Evolutionary conservation across 2,329 filamentous ascomycete species (phyloP), one percentile per base, ranked within the genome.

Genomic region (Spiromastix sp.): DNA sequence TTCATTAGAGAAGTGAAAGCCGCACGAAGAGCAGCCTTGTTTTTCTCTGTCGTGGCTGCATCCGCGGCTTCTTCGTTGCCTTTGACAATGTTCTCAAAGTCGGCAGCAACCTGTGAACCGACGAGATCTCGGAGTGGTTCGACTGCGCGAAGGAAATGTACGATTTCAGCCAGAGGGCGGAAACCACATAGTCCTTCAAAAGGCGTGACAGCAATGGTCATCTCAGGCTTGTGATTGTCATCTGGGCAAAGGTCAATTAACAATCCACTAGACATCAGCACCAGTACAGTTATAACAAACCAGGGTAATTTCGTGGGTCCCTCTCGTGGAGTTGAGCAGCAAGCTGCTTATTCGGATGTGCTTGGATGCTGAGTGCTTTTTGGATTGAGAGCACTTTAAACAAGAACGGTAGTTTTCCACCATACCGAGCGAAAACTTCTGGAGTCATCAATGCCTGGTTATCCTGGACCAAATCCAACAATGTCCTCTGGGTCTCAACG

Each of bases 141-240:
- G 3, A 85, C 70, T 4, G 67, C 72, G 32, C 76, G 64, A 20
- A 93, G 68, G 59, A 96, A 96, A 57, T 93, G 84, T 0, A 77
- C 70, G 43, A 96, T 91, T 62, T 98, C 87, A 4, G 65, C 68
- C 15, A 95, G 68, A 0, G 91, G 91, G 7, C 91, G 77, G 69
- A 98, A 98, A 21, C 91, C 91, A 52, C 91, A 98, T 21, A 98
- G 74, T 1, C 91, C 91, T 56, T 96, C 89, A 47, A 98, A 98
- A 0, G 85, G 81, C 1, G 91, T 96, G 51, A 98, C 81, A 42
- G 91, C 91, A 59, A 98, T 94, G 43, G 91, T 87, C 91, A 98
- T 98, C 64, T 98, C 91, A 21, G 91, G 91, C 66, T 98, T 98
- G 71, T 98, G 91, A 66, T 98, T 98, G 67, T 96, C 89, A 68